phyloP scores from a whole-genome alignment of 2,329 filamentous ascomycete genomes.

The Sodiomyces alkalinus region DNA sequence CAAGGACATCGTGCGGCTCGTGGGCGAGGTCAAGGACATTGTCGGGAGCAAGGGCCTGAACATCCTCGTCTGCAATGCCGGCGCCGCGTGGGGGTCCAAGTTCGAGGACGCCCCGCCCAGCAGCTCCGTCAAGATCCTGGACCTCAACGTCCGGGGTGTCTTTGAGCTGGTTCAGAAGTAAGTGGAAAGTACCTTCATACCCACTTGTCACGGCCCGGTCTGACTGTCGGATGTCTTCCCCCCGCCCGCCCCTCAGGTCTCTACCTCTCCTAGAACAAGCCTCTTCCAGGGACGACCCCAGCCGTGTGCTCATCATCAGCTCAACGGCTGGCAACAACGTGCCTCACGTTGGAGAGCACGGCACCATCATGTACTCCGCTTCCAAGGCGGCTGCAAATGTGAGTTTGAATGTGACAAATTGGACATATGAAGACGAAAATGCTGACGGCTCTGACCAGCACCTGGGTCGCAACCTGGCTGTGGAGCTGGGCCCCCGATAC shows the following conservation, averaged over 20 bases:
- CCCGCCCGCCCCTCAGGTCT: slow-evolving; percentile 10
- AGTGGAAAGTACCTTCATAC: slow-evolving; percentile 1
- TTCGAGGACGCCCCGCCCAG: slow-evolving; percentile 48
- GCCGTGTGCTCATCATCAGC: slow-evolving; percentile 49
- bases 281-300: slow-evolving; percentile 28
- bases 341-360: slow-evolving; percentile 42
- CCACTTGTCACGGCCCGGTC: too few species aligned
- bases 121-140: slow-evolving; percentile 51
- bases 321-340: slow-evolving; percentile 50
- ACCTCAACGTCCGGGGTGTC: slow-evolving; percentile 55
- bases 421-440: too few species aligned
- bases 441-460: slow-evolving; percentile 26
- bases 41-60: slow-evolving; percentile 42
- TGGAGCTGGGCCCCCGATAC: slow-evolving; percentile 50
- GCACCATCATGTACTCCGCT: slow-evolving; percentile 50
- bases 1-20: slow-evolving; percentile 44
- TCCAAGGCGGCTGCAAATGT: slow-evolving; percentile 48
- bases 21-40: slow-evolving; percentile 36
- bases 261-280: slow-evolving; percentile 28
- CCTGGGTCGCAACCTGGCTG: slow-evolving; percentile 43
- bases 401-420: slow-evolving; percentile 5
- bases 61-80: slow-evolving; percentile 57
- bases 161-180: slow-evolving; percentile 51
- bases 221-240: too few species aligned
- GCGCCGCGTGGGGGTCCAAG: slow-evolving; percentile 52